Base-by-base conservation (phyloP, 2,329 filamentous ascomycete species). In the Aspergillus fijiensis region DNA sequence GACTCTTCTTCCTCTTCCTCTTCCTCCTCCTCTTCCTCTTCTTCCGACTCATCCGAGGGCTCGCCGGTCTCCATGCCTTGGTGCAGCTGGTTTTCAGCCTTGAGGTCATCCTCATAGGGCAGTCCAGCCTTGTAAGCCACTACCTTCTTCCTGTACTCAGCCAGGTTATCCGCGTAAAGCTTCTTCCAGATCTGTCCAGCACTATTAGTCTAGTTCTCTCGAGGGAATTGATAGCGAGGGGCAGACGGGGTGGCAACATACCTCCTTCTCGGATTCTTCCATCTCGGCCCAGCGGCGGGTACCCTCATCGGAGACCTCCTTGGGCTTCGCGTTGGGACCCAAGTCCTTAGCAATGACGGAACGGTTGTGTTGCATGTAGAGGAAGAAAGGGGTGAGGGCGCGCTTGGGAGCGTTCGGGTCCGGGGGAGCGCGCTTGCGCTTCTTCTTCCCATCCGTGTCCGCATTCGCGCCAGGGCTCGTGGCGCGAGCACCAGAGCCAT, bases 371-470 rank as follows among this genome's bases (percentile, higher is more conserved):
- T 96, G 90, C 83, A 96, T 92, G 81, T 92, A 98, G 62, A 97
- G 82, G 82, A 98, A 96, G 82, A 96, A 97, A 2, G 94, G 92
- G 5, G 94, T 98, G 72, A 97, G 78, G 9, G 94, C 93, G 54
- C 93, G 88, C 85, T 97, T 98, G 61, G 94, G 94, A 6, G 93
- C 93, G 76, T 96, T 96, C 67, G 93, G 93, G 75, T 98, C 94
- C 72, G 90, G 88, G 48, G 87, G 87, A 63, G 88, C 86, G 83
- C 93, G 93, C 84, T 95, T 94, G 77, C 90, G 89, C 84, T 95
- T 92, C 84, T 92, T 92, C 84, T 92, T 90, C 75, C 87, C 86
- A 70, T 87, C 84, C 1, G 77, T 79, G 25, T 83, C 82, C 12
- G 76, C 77, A 61, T 74, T 74, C 29, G 67, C 67, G 14, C 69